phyloP scores from a whole-genome alignment of 202 grass and related monocot genomes.

The Elaeis oleifera region DNA sequence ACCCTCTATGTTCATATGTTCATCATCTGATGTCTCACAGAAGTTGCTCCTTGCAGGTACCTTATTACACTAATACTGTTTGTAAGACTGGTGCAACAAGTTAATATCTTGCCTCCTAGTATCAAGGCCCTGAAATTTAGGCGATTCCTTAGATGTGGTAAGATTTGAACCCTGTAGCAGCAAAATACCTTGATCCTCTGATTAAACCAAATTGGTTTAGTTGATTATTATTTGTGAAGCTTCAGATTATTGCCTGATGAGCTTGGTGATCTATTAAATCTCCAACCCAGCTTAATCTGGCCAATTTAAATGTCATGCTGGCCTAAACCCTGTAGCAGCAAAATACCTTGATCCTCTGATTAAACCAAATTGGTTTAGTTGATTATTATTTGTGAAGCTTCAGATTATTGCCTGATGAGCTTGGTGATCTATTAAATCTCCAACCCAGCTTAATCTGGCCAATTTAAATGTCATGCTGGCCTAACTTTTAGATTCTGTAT shows the following conservation, averaged over 20 bases:
- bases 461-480: no score
- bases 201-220: not conserved
- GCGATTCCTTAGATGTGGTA: constrained; percentile 92
- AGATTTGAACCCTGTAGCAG: constrained; percentile 13
- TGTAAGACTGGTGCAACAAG: constrained; percentile 52
- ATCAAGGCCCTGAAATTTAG: constrained; percentile 76
- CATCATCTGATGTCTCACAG: constrained; percentile 4
- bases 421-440: no score
- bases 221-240: not conserved
- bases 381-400: no score
- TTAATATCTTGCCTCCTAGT: constrained; percentile 77
- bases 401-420: no score
- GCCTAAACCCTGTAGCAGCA: not conserved
- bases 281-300: no score
- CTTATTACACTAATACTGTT: constrained; percentile 90
- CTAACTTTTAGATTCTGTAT: no score
- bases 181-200: not conserved
- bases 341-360: not conserved
- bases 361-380: not conserved
- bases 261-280: no score
- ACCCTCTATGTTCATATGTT: constrained; percentile 16
- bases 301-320: no score
- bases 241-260: no score
- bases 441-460: no score
- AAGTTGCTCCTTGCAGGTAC: constrained; percentile 44